Percentiles rank a stretch among this genome's conserved stretches.
These are phyloP conservation scores for Trichophyton verrucosum DNA, from an alignment of 2,329 filamentous ascomycete species.

Conservation along the genomic window DNA sequence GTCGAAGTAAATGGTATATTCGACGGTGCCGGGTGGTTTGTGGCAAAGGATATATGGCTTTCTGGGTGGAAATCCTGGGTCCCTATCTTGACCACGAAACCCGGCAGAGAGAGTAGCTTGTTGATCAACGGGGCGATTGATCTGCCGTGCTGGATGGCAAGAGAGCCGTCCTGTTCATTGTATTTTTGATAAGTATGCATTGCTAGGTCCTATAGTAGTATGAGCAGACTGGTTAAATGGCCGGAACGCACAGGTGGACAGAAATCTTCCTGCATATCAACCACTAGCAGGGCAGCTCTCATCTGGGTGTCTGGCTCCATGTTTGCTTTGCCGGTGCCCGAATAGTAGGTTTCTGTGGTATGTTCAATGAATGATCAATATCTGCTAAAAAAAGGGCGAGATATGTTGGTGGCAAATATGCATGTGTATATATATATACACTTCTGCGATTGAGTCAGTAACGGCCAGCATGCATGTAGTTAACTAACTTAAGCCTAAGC, in stretches of 20 bases:
- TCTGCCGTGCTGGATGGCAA: slow-evolving; percentile 66
- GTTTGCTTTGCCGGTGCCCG: not conserved
- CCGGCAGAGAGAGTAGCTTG: slow-evolving; percentile 53
- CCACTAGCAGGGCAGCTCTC: slow-evolving; percentile 54
- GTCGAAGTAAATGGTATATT: slow-evolving; percentile 56
- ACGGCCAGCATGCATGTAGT: no score
- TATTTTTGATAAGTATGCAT: not conserved
- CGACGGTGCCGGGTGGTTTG: slow-evolving; percentile 54
- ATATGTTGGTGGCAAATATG: not conserved
- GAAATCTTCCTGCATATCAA: slow-evolving; percentile 92
- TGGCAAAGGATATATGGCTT: slow-evolving; percentile 78
- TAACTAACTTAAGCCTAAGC: no score
- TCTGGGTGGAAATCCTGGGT: slow-evolving; percentile 87
- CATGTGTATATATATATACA: not conserved
- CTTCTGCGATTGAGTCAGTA: no score
- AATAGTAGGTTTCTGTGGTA: no score
- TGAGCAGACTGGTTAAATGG: not conserved
- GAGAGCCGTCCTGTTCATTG: slow-evolving; percentile 56
- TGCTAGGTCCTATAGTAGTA: not conserved
- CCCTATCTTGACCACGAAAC: slow-evolving; percentile 60
- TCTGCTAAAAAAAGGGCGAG: no score
- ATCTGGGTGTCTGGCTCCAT: slow-evolving; percentile 19
- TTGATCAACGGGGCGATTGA: slow-evolving; percentile 61
- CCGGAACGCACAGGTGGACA: slow-evolving; percentile 61
- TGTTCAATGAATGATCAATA: no score